Conservation (phyloP, 192 early-diverging fungal genomes). For the Irineochytrium annulatum region DNA sequence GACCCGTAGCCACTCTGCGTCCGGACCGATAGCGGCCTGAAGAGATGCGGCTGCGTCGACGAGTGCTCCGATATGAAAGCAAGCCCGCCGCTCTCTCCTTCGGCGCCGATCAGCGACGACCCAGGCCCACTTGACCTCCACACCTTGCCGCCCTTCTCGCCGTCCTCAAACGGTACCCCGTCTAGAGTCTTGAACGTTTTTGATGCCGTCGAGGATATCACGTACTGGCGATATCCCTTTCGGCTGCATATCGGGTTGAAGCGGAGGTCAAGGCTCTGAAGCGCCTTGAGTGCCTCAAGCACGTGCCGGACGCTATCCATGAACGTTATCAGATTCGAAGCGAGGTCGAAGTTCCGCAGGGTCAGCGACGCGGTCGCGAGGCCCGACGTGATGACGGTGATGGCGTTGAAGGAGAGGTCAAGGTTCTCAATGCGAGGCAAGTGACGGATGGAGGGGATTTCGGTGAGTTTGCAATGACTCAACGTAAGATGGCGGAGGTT, state of each 20-base stretch:
- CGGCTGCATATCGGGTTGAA: slow-evolving; percentile 42
- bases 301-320: slow-evolving; percentile 10
- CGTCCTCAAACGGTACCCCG: no score
- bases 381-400: slow-evolving; percentile 13
- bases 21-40: slow-evolving; percentile 47
- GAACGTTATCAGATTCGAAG: slow-evolving; percentile 28
- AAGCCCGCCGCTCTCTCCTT: no score
- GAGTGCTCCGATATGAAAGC: slow-evolving; percentile 27
- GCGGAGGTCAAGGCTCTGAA: slow-evolving; percentile 33
- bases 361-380: background rate
- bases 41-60: slow-evolving; percentile 47
- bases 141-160: no score
- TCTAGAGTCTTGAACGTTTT: no score
- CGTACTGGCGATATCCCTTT: slow-evolving; percentile 30
- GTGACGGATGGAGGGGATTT: slow-evolving; percentile 28
- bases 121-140: no score
- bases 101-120: no score
- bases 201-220: no score
- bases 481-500: slow-evolving; percentile 22
- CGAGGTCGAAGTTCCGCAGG: slow-evolving; percentile 32
- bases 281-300: background rate
- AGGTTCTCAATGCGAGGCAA: slow-evolving; percentile 36
- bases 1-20: slow-evolving; percentile 48
- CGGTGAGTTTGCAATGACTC: slow-evolving; percentile 25
- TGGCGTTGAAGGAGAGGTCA: slow-evolving; percentile 47